Evolutionary conservation across 106 monocot species (phyloP), one percentile per base, ranked within the genome.

Genomic region (Vanilla planifolia): DNA sequence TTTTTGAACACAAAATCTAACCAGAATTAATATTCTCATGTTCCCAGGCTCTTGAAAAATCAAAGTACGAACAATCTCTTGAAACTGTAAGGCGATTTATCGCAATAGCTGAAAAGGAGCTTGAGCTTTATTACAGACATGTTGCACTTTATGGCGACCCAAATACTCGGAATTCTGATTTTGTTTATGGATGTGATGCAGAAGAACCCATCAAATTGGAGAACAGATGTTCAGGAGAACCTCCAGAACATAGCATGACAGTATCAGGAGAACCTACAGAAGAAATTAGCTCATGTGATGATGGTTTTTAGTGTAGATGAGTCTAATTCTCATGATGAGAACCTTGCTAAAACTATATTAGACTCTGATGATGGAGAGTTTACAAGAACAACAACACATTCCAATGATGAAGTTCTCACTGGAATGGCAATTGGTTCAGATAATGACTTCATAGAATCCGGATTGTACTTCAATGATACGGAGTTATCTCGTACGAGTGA

Each of bases 41-140:
- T 63, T 75, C 69, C n/a, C 69, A 98, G 96, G 96, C 96, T 69
- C 96, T 98, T 57, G 91, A 88, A 71, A 98, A 98, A 65, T 98
- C 96, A 8, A 98, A 98, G 66, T 98, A 98, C 48, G 96, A 98
- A 67, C 91, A 98, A 57, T 98, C 96, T 24, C 79, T 98, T 29
- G 91, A 91, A 59, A 92, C 80, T 21, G 96, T 98, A n/a, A 80
- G 88, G 77, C 74, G 76, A 2, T 98, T 92, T 55, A 98, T 98
- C 65, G 82, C 80, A 47, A 68, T 88, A 60, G 72, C 91, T 27
- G 91, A 98, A 73, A 98, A 98, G 71, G 91, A 98, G 59, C 68
- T 98, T 27, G 91, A 98, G 46, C 79, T 98, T 66, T 98, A 92
- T 71, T 73, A 85, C 64, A 75, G 77, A 48, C 96, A 98, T 66